Evolutionary conservation across 129 eudicot genomes (phyloP).

Genomic region (sunflower (Helianthus annuus)): DNA sequence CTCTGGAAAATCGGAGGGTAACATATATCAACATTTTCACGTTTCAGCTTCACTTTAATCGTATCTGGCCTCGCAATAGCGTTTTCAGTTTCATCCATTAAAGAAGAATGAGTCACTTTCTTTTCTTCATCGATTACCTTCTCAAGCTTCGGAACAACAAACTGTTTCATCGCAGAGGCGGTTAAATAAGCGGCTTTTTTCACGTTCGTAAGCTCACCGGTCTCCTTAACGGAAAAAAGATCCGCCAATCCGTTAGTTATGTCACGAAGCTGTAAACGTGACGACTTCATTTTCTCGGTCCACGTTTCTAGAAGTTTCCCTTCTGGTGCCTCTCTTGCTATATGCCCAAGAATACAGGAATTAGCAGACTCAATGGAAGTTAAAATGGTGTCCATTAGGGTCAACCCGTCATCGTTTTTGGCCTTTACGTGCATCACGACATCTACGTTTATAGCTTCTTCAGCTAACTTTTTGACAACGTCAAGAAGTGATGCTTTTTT

Average conservation of each 20-base stretch:
- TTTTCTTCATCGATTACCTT: constrained; percentile 61
- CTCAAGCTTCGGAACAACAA: constrained; percentile 67
- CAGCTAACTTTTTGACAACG: constrained; percentile 49
- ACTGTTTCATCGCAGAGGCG: constrained; percentile 53
- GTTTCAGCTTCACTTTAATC: constrained; percentile 52
- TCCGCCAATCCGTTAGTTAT: constrained; percentile 56
- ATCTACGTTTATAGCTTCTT: constrained; percentile 51
- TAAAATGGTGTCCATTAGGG: constrained; percentile 47
- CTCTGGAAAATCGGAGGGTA: constrained; percentile 74
- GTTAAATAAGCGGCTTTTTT: constrained; percentile 60
- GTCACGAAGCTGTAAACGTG: constrained; percentile 39
- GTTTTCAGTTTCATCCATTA: constrained; percentile 64
- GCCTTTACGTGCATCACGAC: constrained; percentile 59
- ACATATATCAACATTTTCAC: constrained; percentile 60
- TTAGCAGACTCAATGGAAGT: constrained; percentile 21
- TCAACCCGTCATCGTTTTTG: constrained; percentile 46
- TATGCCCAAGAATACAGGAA: constrained; percentile 45
- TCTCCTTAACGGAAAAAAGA: constrained; percentile 61
- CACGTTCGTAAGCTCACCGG: constrained; percentile 43
- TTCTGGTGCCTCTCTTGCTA: constrained; percentile 59
- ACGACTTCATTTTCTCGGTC: constrained; percentile 43
- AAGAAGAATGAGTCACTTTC: constrained; percentile 51
- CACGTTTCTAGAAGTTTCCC: constrained; percentile 56
- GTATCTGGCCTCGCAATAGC: constrained; percentile 44
- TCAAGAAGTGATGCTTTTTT: constrained; percentile 58